Conservation (phyloP, 768 basidiomycete genomes). For the Megacollybia marginata region DNA sequence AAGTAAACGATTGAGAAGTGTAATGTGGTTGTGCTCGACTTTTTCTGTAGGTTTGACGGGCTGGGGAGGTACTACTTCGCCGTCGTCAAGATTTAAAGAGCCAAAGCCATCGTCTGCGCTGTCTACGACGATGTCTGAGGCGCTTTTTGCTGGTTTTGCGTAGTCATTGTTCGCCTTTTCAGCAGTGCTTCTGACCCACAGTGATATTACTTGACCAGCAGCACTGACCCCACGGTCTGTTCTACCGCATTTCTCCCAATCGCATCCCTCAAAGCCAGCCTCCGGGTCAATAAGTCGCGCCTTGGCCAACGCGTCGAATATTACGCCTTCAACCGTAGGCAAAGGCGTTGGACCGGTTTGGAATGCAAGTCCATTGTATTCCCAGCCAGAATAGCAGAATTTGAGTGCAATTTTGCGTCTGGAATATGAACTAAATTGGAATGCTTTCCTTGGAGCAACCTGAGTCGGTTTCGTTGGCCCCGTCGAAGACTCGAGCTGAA, state of each 20-base stretch:
- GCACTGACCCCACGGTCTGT: constrained; percentile 95
- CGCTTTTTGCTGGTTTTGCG: background rate
- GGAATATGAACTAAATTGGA: constrained; percentile 63
- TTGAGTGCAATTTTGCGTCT: constrained; percentile 89
- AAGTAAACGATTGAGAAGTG: constrained; percentile 78
- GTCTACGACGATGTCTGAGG: background rate
- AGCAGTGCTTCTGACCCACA: constrained; percentile 80
- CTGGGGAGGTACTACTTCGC: constrained; percentile 17
- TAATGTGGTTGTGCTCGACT: constrained; percentile 68
- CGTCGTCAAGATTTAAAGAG: constrained; percentile 23
- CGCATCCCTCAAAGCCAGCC: constrained; percentile 76
- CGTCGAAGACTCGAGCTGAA: constrained; percentile 39
- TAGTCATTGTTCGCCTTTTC: constrained; percentile 10
- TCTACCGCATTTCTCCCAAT: constrained; percentile 86
- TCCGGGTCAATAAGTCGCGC: constrained; percentile 70
- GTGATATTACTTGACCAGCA: constrained; percentile 85
- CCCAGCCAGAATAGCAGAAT: constrained; percentile 89
- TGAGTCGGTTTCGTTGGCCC: constrained; percentile 12
- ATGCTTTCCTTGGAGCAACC: constrained; percentile 27
- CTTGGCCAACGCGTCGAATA: constrained; percentile 75
- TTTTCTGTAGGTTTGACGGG: constrained; percentile 10
- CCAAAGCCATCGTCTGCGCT: constrained; percentile 29
- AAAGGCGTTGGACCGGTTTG: constrained; percentile 66
- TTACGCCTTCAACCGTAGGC: constrained; percentile 85
- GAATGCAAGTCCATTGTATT: constrained; percentile 85